phyloP scores from a whole-genome alignment of 2,329 filamentous ascomycete genomes.

The Eutypa lata region DNA sequence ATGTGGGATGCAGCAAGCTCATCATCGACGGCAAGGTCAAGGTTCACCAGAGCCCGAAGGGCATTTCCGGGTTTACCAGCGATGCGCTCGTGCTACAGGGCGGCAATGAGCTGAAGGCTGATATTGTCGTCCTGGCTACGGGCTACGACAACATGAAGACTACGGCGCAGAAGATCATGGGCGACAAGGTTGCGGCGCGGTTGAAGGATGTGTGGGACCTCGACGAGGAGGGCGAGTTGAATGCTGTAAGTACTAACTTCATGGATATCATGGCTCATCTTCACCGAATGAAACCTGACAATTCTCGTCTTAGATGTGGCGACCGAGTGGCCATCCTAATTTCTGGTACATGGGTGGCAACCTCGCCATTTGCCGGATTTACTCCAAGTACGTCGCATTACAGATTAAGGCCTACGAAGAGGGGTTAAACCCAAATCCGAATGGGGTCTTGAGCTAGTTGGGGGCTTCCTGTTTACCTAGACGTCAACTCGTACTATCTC shows the following conservation, averaged over 20 bases:
- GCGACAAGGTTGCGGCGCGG: constrained; percentile 46
- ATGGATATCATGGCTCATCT: no score
- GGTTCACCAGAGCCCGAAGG: constrained; percentile 47
- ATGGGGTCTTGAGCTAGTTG: no score
- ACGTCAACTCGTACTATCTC: no score
- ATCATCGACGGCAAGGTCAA: constrained; percentile 64
- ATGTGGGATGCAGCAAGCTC: constrained; percentile 61
- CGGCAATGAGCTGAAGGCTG: constrained; percentile 43
- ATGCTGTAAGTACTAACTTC: not conserved
- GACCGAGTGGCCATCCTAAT: constrained; percentile 42
- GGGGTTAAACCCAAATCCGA: constrained; percentile 15
- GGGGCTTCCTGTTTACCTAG: no score
- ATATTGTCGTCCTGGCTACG: constrained; percentile 48
- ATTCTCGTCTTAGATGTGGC: constrained; percentile 31
- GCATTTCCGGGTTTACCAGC: constrained; percentile 31
- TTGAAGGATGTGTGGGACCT: constrained; percentile 48
- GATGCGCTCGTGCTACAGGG: constrained; percentile 38
- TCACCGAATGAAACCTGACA: no score
- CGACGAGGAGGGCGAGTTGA: constrained; percentile 22
- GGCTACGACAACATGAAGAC: constrained; percentile 54
- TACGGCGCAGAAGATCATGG: constrained; percentile 45
- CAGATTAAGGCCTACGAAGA: constrained; percentile 45
- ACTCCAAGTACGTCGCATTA: constrained; percentile 43
- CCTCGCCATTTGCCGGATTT: constrained; percentile 44
- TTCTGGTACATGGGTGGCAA: constrained; percentile 54